These are phyloP conservation scores for Colletotrichum sansevieriae DNA, from an alignment of 2,329 filamentous ascomycete species.

Conservation along the genomic window DNA sequence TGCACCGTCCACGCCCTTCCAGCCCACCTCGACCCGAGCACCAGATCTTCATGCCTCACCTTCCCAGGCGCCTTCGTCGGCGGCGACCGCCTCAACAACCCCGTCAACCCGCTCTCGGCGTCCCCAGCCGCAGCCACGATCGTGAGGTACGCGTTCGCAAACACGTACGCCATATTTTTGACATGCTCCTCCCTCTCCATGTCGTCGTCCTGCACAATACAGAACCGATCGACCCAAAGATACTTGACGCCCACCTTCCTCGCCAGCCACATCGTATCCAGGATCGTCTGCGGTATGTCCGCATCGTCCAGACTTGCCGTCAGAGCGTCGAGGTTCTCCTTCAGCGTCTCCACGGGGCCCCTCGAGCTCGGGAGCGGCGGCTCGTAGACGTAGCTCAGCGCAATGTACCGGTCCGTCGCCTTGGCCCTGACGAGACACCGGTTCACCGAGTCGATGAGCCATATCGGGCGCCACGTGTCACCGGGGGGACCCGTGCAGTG, in stretches of 20 bases:
- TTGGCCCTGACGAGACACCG: conserved; percentile 54
- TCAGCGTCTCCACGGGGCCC: conserved; percentile 49
- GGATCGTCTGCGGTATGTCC: conserved; percentile 56
- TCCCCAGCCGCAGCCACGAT: conserved; percentile 59
- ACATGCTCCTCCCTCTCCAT: conserved; percentile 56
- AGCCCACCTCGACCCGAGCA: conserved; percentile 56
- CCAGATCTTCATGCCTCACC: conserved; percentile 54
- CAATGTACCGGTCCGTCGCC: conserved; percentile 56
- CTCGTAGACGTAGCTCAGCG: conserved; percentile 62
- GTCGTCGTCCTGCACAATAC: conserved; percentile 60
- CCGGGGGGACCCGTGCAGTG: conserved; percentile 52
- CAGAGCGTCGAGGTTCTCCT: conserved; percentile 53
- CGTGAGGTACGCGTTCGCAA: conserved; percentile 59
- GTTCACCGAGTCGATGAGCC: conserved; percentile 58
- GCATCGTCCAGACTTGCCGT: conserved; percentile 52
- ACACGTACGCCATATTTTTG: conserved; percentile 60
- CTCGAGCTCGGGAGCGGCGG: conserved; percentile 43
- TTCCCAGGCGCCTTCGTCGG: conserved; percentile 47
- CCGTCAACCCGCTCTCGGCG: conserved; percentile 52
- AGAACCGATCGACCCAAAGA: conserved; percentile 62
- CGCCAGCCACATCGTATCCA: conserved; percentile 60
- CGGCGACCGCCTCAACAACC: conserved; percentile 37
- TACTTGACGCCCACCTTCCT: conserved; percentile 58
- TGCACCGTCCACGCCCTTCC: conserved; percentile 59
- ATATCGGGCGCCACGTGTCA: conserved; percentile 55